phyloP scores from a whole-genome alignment of 1,284 basidiomycete genomes.

The Marasmius oreades region DNA sequence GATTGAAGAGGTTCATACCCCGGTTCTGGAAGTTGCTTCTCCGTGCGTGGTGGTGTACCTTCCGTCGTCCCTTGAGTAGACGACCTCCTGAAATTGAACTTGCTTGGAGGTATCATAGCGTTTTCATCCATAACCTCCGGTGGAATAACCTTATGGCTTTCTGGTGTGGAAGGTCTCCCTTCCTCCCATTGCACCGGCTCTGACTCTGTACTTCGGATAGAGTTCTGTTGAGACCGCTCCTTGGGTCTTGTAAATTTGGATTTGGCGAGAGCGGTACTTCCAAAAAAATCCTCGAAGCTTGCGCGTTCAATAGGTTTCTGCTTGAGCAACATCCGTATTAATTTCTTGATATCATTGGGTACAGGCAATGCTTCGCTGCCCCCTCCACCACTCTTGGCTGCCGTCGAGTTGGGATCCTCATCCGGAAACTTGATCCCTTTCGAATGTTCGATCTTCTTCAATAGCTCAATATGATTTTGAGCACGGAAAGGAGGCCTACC shows the following conservation, averaged over 20 bases:
- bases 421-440: slow-evolving; percentile 92
- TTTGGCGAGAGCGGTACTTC: slow-evolving; percentile 75
- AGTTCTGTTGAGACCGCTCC: slow-evolving; percentile 22
- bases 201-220: background rate
- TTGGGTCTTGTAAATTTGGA: slow-evolving; percentile 65
- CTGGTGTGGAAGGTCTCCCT: slow-evolving; percentile 46
- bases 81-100: slow-evolving; percentile 62
- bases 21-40: slow-evolving; percentile 15
- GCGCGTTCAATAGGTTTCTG: slow-evolving; percentile 84
- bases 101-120: slow-evolving; percentile 75
- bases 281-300: slow-evolving; percentile 92
- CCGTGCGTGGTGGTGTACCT: slow-evolving; percentile 18
- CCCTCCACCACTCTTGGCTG: slow-evolving; percentile 30
- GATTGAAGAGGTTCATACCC: slow-evolving; percentile 5
- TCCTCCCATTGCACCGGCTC: slow-evolving; percentile 4
- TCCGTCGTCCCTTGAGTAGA: slow-evolving; percentile 27
- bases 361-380: slow-evolving; percentile 56
- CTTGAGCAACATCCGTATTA: slow-evolving; percentile 83
- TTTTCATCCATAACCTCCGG: slow-evolving; percentile 75
- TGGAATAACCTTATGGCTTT: slow-evolving; percentile 64
- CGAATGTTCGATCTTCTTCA: slow-evolving; percentile 88
- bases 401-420: slow-evolving; percentile 56
- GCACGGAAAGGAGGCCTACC: slow-evolving; percentile 95
- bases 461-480: slow-evolving; percentile 92
- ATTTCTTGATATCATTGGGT: slow-evolving; percentile 81